Percentiles rank a stretch among this genome's conserved stretches.
Evolutionary conservation across 1,284 basidiomycete genomes (phyloP).

Genomic region (Bondarzewia mesenterica): DNA sequence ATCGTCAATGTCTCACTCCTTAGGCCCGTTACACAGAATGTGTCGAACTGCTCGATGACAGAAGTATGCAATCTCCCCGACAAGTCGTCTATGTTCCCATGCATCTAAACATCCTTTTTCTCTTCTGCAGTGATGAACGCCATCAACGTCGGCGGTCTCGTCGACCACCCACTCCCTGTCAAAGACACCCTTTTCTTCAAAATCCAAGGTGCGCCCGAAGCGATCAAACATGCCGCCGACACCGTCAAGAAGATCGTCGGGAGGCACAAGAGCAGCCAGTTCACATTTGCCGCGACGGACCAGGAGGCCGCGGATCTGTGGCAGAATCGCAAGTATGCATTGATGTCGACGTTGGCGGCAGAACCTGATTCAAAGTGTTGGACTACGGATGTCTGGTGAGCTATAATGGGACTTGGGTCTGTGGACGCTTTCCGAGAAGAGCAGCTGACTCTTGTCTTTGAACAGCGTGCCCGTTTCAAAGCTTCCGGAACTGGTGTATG

Average conservation of each 20-base stretch:
- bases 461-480: slow-evolving; percentile 74
- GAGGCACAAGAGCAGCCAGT: slow-evolving; percentile 60
- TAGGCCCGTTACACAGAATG: slow-evolving; percentile 45
- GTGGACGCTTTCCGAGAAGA: slow-evolving; percentile 7
- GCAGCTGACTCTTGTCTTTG: slow-evolving; percentile 23
- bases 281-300: slow-evolving; percentile 73
- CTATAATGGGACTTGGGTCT: too few species aligned
- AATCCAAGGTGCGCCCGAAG: slow-evolving; percentile 64
- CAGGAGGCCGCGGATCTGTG: slow-evolving; percentile 77
- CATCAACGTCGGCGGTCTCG: slow-evolving; percentile 60
- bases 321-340: slow-evolving; percentile 81
- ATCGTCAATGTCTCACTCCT: neutral
- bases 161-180: slow-evolving; percentile 57
- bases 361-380: slow-evolving; percentile 63
- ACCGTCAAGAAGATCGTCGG: slow-evolving; percentile 53
- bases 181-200: slow-evolving; percentile 87
- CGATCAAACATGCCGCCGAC: slow-evolving; percentile 57
- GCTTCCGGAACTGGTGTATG: slow-evolving; percentile 56
- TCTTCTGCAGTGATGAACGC: slow-evolving; percentile 57
- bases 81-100: neutral
- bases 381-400: slow-evolving; percentile 84
- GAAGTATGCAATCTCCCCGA: slow-evolving; percentile 33
- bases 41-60: slow-evolving; percentile 73
- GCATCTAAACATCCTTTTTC: neutral
- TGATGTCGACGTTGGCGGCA: slow-evolving; percentile 66